A percentile compares a stretch with the other conserved stretches of the same genome.
Conservation (phyloP, 805 yeast genomes). For the Teunomyces kruisii region DNA sequence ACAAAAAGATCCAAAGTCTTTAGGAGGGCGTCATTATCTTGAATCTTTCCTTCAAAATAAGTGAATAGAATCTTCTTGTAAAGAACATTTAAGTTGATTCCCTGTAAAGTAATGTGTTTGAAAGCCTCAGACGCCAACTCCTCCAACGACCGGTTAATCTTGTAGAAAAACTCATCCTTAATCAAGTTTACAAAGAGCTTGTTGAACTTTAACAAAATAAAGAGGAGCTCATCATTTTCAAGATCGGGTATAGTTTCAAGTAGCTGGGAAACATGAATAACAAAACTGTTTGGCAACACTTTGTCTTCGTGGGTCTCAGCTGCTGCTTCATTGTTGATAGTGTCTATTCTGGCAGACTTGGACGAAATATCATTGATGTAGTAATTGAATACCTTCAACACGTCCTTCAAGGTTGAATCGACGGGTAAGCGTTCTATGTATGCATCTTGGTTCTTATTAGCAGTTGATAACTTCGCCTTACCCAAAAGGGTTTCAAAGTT, state of each 20-base stretch:
- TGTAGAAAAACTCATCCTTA: slow-evolving; percentile 37
- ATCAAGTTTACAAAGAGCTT: slow-evolving; percentile 23
- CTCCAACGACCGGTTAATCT: slow-evolving; percentile 36
- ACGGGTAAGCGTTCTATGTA: slow-evolving; percentile 17
- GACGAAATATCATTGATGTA: slow-evolving; percentile 25
- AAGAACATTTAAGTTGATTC: slow-evolving; percentile 26
- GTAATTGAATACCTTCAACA: slow-evolving; percentile 30
- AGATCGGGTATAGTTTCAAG: slow-evolving; percentile 19
- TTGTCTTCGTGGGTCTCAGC: slow-evolving; percentile 5
- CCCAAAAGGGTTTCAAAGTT: slow-evolving; percentile 28
- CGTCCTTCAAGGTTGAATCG: slow-evolving; percentile 20
- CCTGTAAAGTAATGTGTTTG: slow-evolving; percentile 35
- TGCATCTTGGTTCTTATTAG: slow-evolving; percentile 11
- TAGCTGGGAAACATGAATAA: slow-evolving; percentile 19
- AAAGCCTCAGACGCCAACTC: slow-evolving; percentile 27
- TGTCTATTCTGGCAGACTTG: slow-evolving; percentile 13
- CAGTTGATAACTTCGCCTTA: slow-evolving; percentile 14
- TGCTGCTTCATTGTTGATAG: slow-evolving; percentile 9
- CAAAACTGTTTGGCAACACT: slow-evolving; percentile 18
- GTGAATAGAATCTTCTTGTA: slow-evolving; percentile 19
- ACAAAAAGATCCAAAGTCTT: slow-evolving; percentile 35
- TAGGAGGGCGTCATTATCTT: slow-evolving; percentile 3
- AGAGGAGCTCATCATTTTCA: slow-evolving; percentile 27
- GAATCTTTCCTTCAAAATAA: slow-evolving; percentile 15
- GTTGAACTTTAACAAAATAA: slow-evolving; percentile 33